These are phyloP conservation scores for Phytopythium vexans DNA, from an alignment of 352 stramenopile species.

Conservation along the genomic window DNA sequence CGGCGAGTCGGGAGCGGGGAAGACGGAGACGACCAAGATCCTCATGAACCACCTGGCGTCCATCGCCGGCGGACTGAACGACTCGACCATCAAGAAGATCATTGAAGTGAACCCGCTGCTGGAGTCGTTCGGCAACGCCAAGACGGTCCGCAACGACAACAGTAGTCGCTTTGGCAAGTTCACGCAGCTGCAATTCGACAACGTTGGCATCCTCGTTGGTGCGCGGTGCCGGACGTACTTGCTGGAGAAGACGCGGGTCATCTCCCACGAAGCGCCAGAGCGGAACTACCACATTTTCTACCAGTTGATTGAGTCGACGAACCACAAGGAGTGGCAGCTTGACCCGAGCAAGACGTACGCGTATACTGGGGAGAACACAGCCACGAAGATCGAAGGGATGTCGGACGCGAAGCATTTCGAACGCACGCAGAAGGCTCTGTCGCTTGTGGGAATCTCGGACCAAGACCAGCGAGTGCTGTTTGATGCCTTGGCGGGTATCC, in stretches of 20 bases:
- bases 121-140: conserved; percentile 98
- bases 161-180: conserved; percentile 97
- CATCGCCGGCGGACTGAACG: conserved; percentile 79
- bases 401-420: conserved; percentile 81
- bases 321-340: conserved; percentile 45
- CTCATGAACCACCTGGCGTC: conserved; percentile 85
- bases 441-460: conserved; percentile 77
- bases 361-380: conserved; percentile 69
- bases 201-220: conserved; percentile 79
- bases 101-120: conserved; percentile 98
- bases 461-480: conserved; percentile 92
- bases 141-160: conserved; percentile 98
- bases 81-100: conserved; percentile 95
- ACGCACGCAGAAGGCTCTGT: conserved; percentile 67
- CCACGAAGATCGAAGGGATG: conserved; percentile 64
- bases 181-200: conserved; percentile 94
- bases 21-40: conserved; percentile 95
- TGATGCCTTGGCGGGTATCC: conserved; percentile 87
- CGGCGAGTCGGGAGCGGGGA: conserved; percentile 88
- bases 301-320: conserved; percentile 67
- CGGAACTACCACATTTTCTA: conserved; percentile 98
- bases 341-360: conserved; percentile 49
- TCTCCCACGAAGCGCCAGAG: conserved; percentile 91
- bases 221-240: conserved; percentile 96
- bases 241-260: conserved; percentile 96